Base-by-base conservation (phyloP, 805 yeast genomes). In the Candida odintsovae region DNA sequence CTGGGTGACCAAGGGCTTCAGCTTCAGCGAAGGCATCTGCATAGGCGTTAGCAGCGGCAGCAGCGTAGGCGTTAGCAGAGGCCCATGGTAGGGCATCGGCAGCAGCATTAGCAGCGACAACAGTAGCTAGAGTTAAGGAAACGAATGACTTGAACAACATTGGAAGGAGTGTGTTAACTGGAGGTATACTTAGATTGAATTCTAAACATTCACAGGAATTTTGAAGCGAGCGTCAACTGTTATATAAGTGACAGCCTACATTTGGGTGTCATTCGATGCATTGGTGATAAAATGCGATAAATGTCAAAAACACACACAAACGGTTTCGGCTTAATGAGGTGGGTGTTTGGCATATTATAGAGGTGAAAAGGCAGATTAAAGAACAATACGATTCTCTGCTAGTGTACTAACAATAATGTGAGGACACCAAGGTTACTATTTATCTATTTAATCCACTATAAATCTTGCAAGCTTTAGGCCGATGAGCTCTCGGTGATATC, bases 11-110 rank as follows among this genome's bases (percentile, higher is more conserved):
- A 31, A 52, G 45, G 19, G 56, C 56, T n/a, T 45, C 21, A 19
- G 54, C 56, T 37, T 50, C 56, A 37, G 56, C 56, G 42, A 43
- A 52, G 43, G 56, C 54, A 15, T 52, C 54, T 15, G 56, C 56
- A 43, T 43, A 52, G 28, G 56, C 54, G 7, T 19, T n/a, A 22
- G 56, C 56, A 37, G 56, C 56, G 37, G 52, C 54, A 19, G 43
- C 48, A 9, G 56, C 54, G 16, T 47, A 38, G 33, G 56, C 50
- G 44, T 44, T 52, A 22, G 56, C 56, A 15, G 43, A 33, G 25
- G 51, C 56, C 56, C 56, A 52, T 47, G 56, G 54, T n/a, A 48
- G 48, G 20, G 51, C 51, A n/a, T 43, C 52, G 16, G 53, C 50
- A 12, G 41, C 39, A 10, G 43, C 29, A 13, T 42, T 42, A 13